These are phyloP conservation scores for Chaetomium sp. DNA, from an alignment of 2,329 filamentous ascomycete species.

Conservation along the genomic window DNA sequence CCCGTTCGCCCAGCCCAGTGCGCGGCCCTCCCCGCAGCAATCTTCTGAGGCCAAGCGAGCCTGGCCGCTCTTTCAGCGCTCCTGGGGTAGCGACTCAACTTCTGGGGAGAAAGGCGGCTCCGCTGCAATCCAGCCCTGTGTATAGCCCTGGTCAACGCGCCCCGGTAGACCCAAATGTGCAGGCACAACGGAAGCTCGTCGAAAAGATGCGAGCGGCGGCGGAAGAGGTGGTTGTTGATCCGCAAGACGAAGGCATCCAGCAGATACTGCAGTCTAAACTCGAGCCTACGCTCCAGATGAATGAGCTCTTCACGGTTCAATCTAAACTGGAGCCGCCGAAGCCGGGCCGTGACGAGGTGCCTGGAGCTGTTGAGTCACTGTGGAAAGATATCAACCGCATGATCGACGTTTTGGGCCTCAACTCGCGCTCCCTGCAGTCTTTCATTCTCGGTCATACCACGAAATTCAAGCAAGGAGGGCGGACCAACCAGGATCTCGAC, in stretches of 20 bases:
- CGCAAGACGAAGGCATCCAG: slow-evolving; percentile 64
- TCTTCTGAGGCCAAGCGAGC: slow-evolving; percentile 40
- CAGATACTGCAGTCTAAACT: slow-evolving; percentile 54
- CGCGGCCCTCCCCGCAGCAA: slow-evolving; percentile 50
- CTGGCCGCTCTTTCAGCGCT: slow-evolving; percentile 52
- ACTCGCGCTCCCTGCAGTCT: slow-evolving; percentile 59
- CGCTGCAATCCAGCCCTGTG: slow-evolving; percentile 22
- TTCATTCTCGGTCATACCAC: slow-evolving; percentile 64
- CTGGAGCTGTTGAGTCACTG: slow-evolving; percentile 57
- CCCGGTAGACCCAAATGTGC: slow-evolving; percentile 41
- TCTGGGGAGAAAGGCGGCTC: slow-evolving; percentile 36
- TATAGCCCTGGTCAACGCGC: slow-evolving; percentile 34
- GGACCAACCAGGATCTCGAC: slow-evolving; percentile 63
- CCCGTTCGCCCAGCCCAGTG: slow-evolving; percentile 67
- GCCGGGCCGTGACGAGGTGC: slow-evolving; percentile 30
- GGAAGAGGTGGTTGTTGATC: slow-evolving; percentile 52
- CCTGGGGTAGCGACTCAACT: slow-evolving; percentile 53
- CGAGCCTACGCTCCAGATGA: slow-evolving; percentile 54
- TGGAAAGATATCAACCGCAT: slow-evolving; percentile 86
- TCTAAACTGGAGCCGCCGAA: slow-evolving; percentile 16
- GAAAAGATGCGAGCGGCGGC: slow-evolving; percentile 52
- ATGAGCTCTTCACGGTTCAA: slow-evolving; percentile 61
- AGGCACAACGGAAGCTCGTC: slow-evolving; percentile 45
- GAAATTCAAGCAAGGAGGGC: slow-evolving; percentile 44
- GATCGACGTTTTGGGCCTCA: slow-evolving; percentile 87